Percentiles rank a stretch among this genome's conserved stretches.
Conservation (phyloP, 192 early-diverging fungal genomes). For the Coemansia sp. region DNA sequence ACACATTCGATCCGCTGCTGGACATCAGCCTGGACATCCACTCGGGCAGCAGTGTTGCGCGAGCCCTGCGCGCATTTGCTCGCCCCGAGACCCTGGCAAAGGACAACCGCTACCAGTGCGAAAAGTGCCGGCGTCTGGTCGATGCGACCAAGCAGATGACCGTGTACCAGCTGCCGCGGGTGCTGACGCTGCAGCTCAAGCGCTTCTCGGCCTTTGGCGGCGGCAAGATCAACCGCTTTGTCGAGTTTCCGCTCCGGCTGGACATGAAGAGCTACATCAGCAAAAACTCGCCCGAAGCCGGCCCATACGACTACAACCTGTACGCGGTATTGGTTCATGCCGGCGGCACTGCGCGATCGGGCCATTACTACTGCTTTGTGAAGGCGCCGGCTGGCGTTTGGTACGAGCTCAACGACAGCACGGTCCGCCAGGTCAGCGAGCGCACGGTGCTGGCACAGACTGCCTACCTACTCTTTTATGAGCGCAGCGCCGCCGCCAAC, state of each 20-base stretch:
- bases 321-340: constrained; percentile 79
- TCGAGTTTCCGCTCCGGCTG: constrained; percentile 61
- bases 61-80: constrained; percentile 69
- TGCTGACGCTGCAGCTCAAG: constrained; percentile 79
- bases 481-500: constrained; percentile 14
- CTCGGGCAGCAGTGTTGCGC: constrained; percentile 57
- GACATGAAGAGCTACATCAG: constrained; percentile 56
- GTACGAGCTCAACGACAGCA: constrained; percentile 77
- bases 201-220: constrained; percentile 65
- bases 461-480: constrained; percentile 89
- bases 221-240: constrained; percentile 63
- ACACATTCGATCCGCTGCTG: constrained; percentile 71
- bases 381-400: constrained; percentile 72
- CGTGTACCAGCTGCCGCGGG: constrained; percentile 64
- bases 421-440: constrained; percentile 64
- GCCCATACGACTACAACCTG: constrained; percentile 62
- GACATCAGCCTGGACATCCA: constrained; percentile 78
- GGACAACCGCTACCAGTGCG: constrained; percentile 75
- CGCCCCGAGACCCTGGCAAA: constrained; percentile 62
- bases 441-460: constrained; percentile 64
- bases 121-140: constrained; percentile 71
- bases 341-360: constrained; percentile 67
- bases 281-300: constrained; percentile 33
- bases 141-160: constrained; percentile 80
- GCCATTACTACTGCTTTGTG: constrained; percentile 85